phyloP scores from a whole-genome alignment of 2,329 filamentous ascomycete genomes.

The Hypomyces perniciosus region DNA sequence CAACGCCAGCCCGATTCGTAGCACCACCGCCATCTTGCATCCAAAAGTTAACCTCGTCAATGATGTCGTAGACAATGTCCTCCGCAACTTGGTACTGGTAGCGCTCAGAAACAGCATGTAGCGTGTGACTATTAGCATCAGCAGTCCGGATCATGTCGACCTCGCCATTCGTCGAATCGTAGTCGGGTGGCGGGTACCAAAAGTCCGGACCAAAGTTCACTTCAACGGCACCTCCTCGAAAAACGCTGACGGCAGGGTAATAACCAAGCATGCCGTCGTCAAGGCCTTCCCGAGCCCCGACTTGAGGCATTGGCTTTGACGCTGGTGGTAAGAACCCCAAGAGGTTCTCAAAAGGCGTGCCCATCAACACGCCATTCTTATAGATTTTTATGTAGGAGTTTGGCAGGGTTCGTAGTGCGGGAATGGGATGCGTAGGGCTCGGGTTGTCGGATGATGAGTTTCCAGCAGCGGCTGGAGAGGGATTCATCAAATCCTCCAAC shows the following conservation, averaged over 20 bases:
- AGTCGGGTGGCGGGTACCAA: conserved; percentile 72
- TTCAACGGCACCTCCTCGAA: conserved; percentile 83
- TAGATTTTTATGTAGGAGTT: conserved; percentile 82
- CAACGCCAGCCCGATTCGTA: conserved; percentile 40
- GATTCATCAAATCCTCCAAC: conserved; percentile 77
- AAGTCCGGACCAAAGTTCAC: conserved; percentile 93
- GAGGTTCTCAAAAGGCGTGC: conserved; percentile 81
- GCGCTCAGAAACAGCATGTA: conserved; percentile 65
- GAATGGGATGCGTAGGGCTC: conserved; percentile 64
- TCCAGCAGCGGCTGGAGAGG: conserved; percentile 43
- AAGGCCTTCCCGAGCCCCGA: conserved; percentile 75
- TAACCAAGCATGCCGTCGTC: conserved; percentile 96
- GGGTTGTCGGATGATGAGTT: conserved; percentile 52
- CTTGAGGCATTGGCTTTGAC: conserved; percentile 63
- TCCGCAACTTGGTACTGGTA: conserved; percentile 93
- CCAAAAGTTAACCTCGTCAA: conserved; percentile 93
- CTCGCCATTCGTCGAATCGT: conserved; percentile 39
- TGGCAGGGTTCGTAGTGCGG: conserved; percentile 79
- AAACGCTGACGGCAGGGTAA: conserved; percentile 88
- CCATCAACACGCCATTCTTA: conserved; percentile 84
- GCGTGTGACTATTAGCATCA: conserved; percentile 21
- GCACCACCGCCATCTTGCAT: conserved; percentile 58
- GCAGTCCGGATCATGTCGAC: conserved; percentile 38
- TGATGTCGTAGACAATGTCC: conserved; percentile 84
- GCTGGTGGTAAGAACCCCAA: conserved; percentile 89